Percentiles rank a stretch among this genome's conserved stretches.
Conservation (phyloP, 1,284 basidiomycete species). For the Cerioporus squamosus region DNA sequence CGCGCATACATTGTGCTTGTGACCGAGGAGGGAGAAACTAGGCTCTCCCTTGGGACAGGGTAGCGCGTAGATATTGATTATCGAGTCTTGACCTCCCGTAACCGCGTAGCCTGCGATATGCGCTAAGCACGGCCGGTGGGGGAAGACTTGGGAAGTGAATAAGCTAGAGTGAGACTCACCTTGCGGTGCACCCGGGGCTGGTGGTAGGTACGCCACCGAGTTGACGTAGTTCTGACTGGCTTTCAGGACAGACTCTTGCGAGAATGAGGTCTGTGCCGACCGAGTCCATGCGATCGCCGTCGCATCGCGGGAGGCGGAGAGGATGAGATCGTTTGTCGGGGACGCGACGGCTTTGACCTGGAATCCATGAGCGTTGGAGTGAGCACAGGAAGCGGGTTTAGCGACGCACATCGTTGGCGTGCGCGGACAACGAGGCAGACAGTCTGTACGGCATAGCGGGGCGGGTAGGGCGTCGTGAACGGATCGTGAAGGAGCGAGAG, state of each 20-base stretch:
- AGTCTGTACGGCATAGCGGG: slow-evolving; percentile 79
- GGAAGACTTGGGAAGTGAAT: neutral
- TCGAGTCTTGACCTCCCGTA: slow-evolving; percentile 84
- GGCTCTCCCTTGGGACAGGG: slow-evolving; percentile 66
- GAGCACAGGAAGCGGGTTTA: slow-evolving; percentile 8
- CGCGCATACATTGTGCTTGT: slow-evolving; percentile 91
- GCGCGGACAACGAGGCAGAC: slow-evolving; percentile 74
- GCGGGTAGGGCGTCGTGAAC: slow-evolving; percentile 18
- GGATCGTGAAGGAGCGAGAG: slow-evolving; percentile 26
- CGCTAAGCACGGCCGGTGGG: slow-evolving; percentile 17
- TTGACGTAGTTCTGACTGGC: slow-evolving; percentile 83
- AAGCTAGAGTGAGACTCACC: slow-evolving; percentile 45
- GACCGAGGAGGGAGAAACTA: slow-evolving; percentile 83
- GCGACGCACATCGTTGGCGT: slow-evolving; percentile 74
- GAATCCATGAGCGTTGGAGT: slow-evolving; percentile 28
- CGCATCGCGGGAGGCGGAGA: slow-evolving; percentile 90
- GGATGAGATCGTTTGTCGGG: slow-evolving; percentile 71
- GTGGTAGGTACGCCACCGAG: slow-evolving; percentile 78
- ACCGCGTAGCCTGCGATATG: slow-evolving; percentile 73
- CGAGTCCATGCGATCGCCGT: slow-evolving; percentile 87
- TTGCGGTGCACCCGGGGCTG: slow-evolving; percentile 67
- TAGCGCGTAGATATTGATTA: slow-evolving; percentile 81
- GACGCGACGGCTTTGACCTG: slow-evolving; percentile 80
- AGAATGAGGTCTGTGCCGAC: slow-evolving; percentile 53
- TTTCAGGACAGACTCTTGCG: slow-evolving; percentile 57